Evolutionary conservation across 1,139 yeast species (phyloP).

Genomic region (Lodderomyces beijingensis): DNA sequence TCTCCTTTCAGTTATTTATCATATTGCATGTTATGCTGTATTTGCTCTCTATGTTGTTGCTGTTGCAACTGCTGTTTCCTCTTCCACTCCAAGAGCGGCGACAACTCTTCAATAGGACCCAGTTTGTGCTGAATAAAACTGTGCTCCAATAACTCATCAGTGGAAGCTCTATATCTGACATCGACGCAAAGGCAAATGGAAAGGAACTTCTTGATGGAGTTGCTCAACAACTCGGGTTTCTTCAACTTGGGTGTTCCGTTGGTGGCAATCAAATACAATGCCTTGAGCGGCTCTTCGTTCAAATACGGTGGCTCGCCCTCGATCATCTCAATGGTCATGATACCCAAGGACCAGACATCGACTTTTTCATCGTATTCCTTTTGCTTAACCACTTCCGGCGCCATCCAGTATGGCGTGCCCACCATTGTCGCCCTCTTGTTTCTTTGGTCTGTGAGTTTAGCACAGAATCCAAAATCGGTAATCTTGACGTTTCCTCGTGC

Average conservation of each 20-base stretch:
- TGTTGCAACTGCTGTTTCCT: slow-evolving; percentile 6
- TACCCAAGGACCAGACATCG: slow-evolving; percentile 97
- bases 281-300: slow-evolving; percentile 78
- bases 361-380: slow-evolving; percentile 96
- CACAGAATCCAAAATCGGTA: slow-evolving; percentile 98
- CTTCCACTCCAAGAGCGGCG: slow-evolving; percentile 71
- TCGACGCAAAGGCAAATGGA: slow-evolving; percentile 94
- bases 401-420: slow-evolving; percentile 99
- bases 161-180: slow-evolving; percentile 84
- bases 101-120: slow-evolving; percentile 63
- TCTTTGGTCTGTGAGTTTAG: slow-evolving; percentile 87
- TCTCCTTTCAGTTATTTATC: not conserved
- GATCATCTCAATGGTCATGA: slow-evolving; percentile 97
- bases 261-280: slow-evolving; percentile 78
- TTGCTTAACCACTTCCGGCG: slow-evolving; percentile 96
- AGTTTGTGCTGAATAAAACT: slow-evolving; percentile 69
- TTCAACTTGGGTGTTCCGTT: slow-evolving; percentile 95
- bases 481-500: slow-evolving; percentile 87
- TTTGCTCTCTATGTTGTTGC: slow-evolving; percentile 2
- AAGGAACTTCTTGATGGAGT: slow-evolving; percentile 79
- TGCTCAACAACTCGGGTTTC: slow-evolving; percentile 74
- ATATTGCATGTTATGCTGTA: not conserved
- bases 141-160: slow-evolving; percentile 82
- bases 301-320: slow-evolving; percentile 98
- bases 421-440: slow-evolving; percentile 97